phyloP scores from a whole-genome alignment of 139 green algal genomes.

The Tetratostichococcus sp. region DNA sequence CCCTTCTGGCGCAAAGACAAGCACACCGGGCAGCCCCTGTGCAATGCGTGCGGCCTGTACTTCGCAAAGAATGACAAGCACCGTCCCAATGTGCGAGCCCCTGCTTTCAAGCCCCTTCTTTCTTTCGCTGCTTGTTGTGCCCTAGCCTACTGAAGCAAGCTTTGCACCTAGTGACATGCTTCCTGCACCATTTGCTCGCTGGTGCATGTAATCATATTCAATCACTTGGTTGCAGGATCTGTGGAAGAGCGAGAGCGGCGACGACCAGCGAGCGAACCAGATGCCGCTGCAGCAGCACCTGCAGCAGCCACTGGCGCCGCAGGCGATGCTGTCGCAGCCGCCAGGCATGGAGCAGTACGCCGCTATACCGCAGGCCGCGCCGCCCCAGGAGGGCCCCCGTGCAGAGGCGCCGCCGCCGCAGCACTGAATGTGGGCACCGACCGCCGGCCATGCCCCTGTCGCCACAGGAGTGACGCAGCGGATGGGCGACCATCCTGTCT shows the following conservation, averaged over 20 bases:
- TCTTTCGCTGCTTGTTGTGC: not conserved
- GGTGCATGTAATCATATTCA: too few relatives aligned
- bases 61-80: conserved; percentile 89
- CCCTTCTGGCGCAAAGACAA: conserved; percentile 96
- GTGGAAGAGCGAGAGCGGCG: not conserved
- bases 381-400: too few relatives aligned
- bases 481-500: too few relatives aligned
- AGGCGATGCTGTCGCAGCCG: not conserved
- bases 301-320: not conserved
- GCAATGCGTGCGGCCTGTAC: conserved; percentile 96
- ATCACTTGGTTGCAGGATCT: not conserved
- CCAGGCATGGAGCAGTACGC: not conserved
- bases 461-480: too few relatives aligned
- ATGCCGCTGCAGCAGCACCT: conserved; percentile 7
- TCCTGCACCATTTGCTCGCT: too few relatives aligned
- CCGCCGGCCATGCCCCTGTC: too few relatives aligned
- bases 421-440: too few relatives aligned
- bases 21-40: conserved; percentile 75
- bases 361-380: too few relatives aligned
- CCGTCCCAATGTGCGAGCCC: conserved; percentile 38
- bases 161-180: too few relatives aligned
- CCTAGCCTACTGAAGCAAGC: too few relatives aligned
- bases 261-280: not conserved
- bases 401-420: too few relatives aligned
- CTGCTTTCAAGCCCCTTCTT: not conserved